These are phyloP conservation scores for Pythium phragmitis DNA, from an alignment of 352 stramenopile genomes.

Conservation along the genomic window DNA sequence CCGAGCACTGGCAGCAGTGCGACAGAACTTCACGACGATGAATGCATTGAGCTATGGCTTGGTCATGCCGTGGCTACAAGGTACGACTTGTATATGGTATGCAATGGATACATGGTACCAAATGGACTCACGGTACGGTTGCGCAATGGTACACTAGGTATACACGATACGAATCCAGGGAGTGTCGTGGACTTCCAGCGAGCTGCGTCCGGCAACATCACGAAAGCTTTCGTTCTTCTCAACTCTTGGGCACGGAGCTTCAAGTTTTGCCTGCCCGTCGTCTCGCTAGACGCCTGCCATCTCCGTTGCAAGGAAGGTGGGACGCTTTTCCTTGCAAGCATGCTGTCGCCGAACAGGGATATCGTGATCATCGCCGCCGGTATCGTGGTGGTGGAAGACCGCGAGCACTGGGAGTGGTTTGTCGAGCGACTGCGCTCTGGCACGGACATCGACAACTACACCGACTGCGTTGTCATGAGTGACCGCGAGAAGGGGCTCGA, in stretches of 20 bases:
- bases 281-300: constrained; percentile 10
- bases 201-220: background rate
- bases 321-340: constrained; percentile 5
- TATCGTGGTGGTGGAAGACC: constrained; percentile 17
- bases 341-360: constrained; percentile 9
- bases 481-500: constrained; percentile 16
- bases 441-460: background rate
- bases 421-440: background rate
- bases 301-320: constrained; percentile 10
- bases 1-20: background rate
- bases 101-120: too few species aligned
- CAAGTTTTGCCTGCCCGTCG: constrained; percentile 10
- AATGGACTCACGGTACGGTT: too few species aligned
- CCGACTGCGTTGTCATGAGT: constrained; percentile 12
- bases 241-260: constrained; percentile 13
- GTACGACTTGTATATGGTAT: too few species aligned
- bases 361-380: constrained; percentile 13
- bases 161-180: constrained; percentile 11
- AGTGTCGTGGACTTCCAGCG: constrained; percentile 10
- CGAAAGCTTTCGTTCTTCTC: background rate
- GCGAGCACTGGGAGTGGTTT: constrained; percentile 25
- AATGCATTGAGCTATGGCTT: constrained; percentile 12
- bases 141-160: too few species aligned
- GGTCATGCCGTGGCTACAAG: constrained; percentile 14
- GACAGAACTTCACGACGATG: background rate